Evolutionary conservation across 2,329 filamentous ascomycete species (phyloP).

Genomic region (Talaromyces sp.): DNA sequence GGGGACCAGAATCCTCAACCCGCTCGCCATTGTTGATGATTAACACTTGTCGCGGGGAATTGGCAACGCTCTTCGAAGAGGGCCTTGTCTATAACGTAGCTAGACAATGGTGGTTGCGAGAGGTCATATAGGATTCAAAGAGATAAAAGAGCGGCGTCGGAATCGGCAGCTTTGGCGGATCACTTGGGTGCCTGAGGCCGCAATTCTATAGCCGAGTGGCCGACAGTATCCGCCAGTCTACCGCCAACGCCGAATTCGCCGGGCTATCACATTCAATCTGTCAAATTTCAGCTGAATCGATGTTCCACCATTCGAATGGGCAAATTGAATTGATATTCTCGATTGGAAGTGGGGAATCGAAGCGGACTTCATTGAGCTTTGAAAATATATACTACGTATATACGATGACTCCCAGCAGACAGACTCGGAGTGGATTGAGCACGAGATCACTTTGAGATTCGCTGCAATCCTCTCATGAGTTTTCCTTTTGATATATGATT

Average conservation of each 20-base stretch:
- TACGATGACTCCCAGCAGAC: not conserved
- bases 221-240: constrained; percentile 9
- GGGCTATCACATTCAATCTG: not conserved
- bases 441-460: not conserved
- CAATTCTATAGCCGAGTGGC: not conserved
- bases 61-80: not conserved
- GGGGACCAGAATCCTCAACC: constrained; percentile 71
- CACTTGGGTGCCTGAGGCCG: not conserved
- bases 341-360: not conserved
- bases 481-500: not conserved
- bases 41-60: not conserved
- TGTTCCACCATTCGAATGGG: no score
- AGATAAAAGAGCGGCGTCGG: constrained; percentile 8
- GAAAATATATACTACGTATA: no score
- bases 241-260: constrained; percentile 7
- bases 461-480: not conserved
- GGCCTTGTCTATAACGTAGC: not conserved
- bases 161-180: constrained; percentile 1
- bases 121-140: not conserved
- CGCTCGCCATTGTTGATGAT: constrained; percentile 41
- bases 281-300: no score
- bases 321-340: not conserved
- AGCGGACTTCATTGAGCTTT: not conserved
- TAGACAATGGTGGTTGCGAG: not conserved
- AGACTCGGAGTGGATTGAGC: not conserved